Conservation (phyloP, 2,329 filamentous ascomycete genomes). For the Phialemoniopsis sp. region DNA sequence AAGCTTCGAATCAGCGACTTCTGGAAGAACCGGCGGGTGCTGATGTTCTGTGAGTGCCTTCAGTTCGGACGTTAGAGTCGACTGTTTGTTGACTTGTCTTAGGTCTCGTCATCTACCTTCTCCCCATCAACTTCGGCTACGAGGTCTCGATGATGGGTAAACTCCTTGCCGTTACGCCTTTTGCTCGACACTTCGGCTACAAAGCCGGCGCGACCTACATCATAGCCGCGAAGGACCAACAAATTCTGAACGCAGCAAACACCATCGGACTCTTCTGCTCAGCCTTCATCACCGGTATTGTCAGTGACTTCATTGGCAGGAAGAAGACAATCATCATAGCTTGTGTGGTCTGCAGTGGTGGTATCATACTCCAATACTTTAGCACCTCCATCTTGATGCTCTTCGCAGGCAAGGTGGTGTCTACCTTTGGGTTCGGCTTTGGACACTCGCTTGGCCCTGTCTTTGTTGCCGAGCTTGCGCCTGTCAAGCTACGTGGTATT, state of each 20-base stretch:
- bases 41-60: too few species aligned
- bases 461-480: conserved; percentile 23
- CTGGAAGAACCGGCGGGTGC: too few species aligned
- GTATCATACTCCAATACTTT: conserved; percentile 37
- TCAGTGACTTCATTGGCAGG: conserved; percentile 61
- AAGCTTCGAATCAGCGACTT: too few species aligned
- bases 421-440: conserved; percentile 20
- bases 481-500: conserved; percentile 20
- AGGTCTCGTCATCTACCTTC: conserved; percentile 19
- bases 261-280: conserved; percentile 20
- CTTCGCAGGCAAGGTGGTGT: conserved; percentile 20
- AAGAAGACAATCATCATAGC: conserved; percentile 54
- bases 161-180: conserved; percentile 19
- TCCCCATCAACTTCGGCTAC: conserved; percentile 23
- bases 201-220: conserved; percentile 11
- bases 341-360: conserved; percentile 55
- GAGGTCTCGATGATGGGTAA: conserved; percentile 21
- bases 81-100: too few species aligned
- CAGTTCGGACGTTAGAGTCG: too few species aligned
- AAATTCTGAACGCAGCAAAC: conserved; percentile 20
- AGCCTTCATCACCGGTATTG: conserved; percentile 20
- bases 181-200: conserved; percentile 16
- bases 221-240: conserved; percentile 18
- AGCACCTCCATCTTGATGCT: conserved; percentile 14
- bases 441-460: conserved; percentile 23